Evolutionary conservation across 179 eudicot genomes (phyloP).

Genomic region (Sideroxylon spinosum): DNA sequence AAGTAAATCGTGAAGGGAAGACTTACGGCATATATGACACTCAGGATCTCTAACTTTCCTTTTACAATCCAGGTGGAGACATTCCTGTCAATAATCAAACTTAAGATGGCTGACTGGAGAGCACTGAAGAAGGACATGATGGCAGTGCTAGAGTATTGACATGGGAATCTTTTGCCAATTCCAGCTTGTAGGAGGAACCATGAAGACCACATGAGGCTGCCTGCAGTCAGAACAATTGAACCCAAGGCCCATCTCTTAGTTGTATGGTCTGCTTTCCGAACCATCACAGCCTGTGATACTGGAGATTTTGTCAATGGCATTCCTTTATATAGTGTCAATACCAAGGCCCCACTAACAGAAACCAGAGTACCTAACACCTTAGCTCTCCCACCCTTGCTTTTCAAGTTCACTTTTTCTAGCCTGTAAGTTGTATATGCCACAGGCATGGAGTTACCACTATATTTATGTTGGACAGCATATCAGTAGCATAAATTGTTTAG

Average conservation of each 20-base stretch:
- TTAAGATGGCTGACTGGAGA: slow-evolving; percentile 48
- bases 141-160: slow-evolving; percentile 63
- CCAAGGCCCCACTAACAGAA: slow-evolving; percentile 52
- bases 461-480: too few species aligned
- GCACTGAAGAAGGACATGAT: slow-evolving; percentile 60
- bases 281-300: not conserved
- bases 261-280: slow-evolving; percentile 1
- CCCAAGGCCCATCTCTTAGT: slow-evolving; percentile 42
- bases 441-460: too few species aligned
- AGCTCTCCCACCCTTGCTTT: slow-evolving; percentile 54
- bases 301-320: slow-evolving; percentile 33
- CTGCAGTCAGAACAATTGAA: slow-evolving; percentile 37
- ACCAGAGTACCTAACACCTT: slow-evolving; percentile 55
- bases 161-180: slow-evolving; percentile 58
- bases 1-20: not conserved
- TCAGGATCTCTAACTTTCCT: slow-evolving; percentile 52
- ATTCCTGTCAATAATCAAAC: slow-evolving; percentile 41
- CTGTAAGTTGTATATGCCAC: slow-evolving; percentile 26
- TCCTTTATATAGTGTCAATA: slow-evolving; percentile 65
- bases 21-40: slow-evolving; percentile 63
- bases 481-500: not conserved
- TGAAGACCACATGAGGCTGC: slow-evolving; percentile 61
- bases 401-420: slow-evolving; percentile 58
- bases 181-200: slow-evolving; percentile 77
- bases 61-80: slow-evolving; percentile 52